These are phyloP conservation scores for Cyclotella kingstonii DNA, from an alignment of 108 stramenopile species.

Conservation along the genomic window DNA sequence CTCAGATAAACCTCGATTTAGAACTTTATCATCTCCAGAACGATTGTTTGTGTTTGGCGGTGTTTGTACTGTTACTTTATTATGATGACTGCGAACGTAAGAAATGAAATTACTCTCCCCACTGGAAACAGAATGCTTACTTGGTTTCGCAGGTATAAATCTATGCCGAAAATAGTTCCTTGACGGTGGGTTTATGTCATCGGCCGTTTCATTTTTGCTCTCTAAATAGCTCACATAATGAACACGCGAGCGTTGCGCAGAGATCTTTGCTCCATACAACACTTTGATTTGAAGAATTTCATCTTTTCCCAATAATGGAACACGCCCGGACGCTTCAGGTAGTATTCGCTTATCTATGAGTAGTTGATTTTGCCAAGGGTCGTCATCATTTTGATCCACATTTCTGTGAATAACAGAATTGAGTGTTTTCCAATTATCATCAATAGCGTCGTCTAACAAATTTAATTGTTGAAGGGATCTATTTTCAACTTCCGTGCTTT, in stretches of 20 bases:
- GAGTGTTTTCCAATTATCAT: not conserved
- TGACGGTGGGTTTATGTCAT: too few species aligned
- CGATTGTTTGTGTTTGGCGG: too few species aligned
- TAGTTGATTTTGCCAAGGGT: slow-evolving; percentile 1
- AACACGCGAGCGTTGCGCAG: slow-evolving; percentile 40
- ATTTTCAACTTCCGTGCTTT: slow-evolving; percentile 6
- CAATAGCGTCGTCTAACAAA: not conserved
- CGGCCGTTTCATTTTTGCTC: not conserved
- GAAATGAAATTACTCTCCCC: too few species aligned
- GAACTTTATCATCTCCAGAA: too few species aligned
- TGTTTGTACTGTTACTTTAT: not conserved
- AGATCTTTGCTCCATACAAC: slow-evolving; percentile 40
- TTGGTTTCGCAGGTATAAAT: too few species aligned
- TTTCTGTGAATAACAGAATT: not conserved
- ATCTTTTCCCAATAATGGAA: slow-evolving; percentile 40
- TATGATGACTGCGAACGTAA: too few species aligned
- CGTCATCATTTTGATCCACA: slow-evolving; percentile 3
- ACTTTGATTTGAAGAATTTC: slow-evolving; percentile 59
- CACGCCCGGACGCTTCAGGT: not conserved
- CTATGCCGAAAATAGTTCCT: too few species aligned
- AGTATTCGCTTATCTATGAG: slow-evolving; percentile 4
- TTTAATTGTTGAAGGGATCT: not conserved
- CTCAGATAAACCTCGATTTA: too few species aligned
- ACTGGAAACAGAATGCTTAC: too few species aligned
- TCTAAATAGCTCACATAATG: slow-evolving; percentile 27